Conservation (phyloP, 345 rosid genomes). For the Aquilaria malaccensis region DNA sequence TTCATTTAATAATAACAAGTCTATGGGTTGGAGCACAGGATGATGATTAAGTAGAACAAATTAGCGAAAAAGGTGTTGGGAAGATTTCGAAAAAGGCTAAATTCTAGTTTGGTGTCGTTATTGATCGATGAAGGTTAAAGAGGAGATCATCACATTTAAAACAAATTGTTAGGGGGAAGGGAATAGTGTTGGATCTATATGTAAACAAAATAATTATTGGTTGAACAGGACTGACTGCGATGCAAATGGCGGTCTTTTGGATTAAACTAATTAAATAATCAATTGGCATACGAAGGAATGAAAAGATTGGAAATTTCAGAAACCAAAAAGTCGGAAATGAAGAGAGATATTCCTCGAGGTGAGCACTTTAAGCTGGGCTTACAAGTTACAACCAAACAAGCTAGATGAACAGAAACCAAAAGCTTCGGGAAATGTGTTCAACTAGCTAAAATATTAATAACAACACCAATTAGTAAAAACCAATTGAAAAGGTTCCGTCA, state of each 20-base stretch:
- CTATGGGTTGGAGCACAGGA: background rate
- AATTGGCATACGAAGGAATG: no score
- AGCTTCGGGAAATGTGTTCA: conserved; percentile 33
- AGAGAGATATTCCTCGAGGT: no score
- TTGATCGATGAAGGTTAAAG: conserved; percentile 13
- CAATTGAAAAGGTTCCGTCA: conserved; percentile 19
- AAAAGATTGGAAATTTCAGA: no score
- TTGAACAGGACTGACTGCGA: conserved; percentile 15
- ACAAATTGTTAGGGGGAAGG: background rate
- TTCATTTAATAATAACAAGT: no score
- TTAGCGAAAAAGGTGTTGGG: background rate
- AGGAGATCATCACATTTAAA: conserved; percentile 5
- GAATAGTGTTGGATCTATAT: background rate
- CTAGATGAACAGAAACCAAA: conserved; percentile 10
- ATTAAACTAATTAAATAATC: no score
- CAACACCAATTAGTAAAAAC: conserved; percentile 8
- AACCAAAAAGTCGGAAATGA: no score
- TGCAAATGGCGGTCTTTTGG: background rate
- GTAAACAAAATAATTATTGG: conserved; percentile 7
- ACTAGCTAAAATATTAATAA: conserved; percentile 6
- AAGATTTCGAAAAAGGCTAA: conserved; percentile 3
- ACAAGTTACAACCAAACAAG: no score
- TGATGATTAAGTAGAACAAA: conserved; percentile 9
- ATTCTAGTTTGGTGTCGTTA: conserved; percentile 12
- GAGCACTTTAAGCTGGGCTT: no score